Base-by-base conservation (phyloP, 257 asterid genomes). In the Dorcoceras hygrometricum region DNA sequence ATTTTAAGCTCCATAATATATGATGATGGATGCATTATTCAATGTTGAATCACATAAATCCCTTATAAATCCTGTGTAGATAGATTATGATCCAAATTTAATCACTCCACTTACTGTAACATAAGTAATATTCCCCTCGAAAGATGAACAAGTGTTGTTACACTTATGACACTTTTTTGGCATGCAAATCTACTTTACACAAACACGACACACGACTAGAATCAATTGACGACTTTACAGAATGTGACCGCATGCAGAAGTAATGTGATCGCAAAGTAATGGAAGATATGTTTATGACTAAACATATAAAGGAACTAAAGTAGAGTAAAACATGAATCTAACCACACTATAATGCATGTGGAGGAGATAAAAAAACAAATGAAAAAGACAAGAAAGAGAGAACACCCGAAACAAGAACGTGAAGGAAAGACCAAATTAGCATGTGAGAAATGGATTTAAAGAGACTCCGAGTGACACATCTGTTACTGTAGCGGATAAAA, bases 201-300 rank as follows among this genome's bases (percentile, higher is more conserved):
- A 68, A 67, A 65, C 78, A 71, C 57, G n/a, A 54, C 78, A 71
- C 80, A 69, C 74, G 80, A 79, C 84, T 75, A 39, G 73, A 67
- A 74, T 78, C 84, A 75, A 83, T 68, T 76, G 56, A 78, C 53
- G 19, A 31, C 84, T 82, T 77, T 62, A 68, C 78, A 81, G 43
- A 74, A 63, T 67, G 78, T 71, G 74, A 76, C 26, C 66, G n/a
- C n/a, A n/a, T n/a, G 73, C 75, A 67, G 57, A 60, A 36, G 55
- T 11, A 70, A 51, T 34, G 62, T 28, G 54, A 62, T 36, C n/a
- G n/a, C n/a, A n/a, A n/a, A 59, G 4, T 23, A 61, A 23, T 20
- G 16, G 12, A 9, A 18, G 32, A 22, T 63, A 71, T 26, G 27
- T 51, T 28, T 36, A 56, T 66, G 67, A 43, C 23, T 20, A 31